Base-by-base conservation (phyloP, 495 filamentous ascomycete genomes). In the Penicillium flavigenum region DNA sequence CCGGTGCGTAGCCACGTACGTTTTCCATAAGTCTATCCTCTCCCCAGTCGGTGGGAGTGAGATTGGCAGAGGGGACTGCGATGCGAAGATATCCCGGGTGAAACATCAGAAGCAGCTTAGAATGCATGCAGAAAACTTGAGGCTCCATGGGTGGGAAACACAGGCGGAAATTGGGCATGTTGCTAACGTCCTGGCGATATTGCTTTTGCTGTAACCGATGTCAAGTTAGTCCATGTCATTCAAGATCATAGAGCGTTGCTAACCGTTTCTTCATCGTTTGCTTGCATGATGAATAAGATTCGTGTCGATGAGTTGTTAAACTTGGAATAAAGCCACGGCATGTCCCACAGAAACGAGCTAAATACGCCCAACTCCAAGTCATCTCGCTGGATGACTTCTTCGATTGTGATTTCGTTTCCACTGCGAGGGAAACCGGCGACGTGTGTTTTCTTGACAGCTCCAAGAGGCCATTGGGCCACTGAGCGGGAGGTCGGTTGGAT, bases 291-390 rank as follows among this genome's bases (percentile, higher is more conserved):
- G 41, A 89, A 73, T 17, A 88, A 63, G n/a, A 89, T 76, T 20
- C 82, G 81, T 0, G 86, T 86, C 6, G 58, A 72, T 5, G 51
- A 62, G 0, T 68, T 62, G 31, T 86, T 72, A 8, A 90, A 56
- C 63, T 91, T 91, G 0, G 64, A 66, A 11, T 85, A 77, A 4
- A 91, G 56, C 89, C 89, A 92, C 10, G 85, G 79, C 17, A 85
- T 79, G 62, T 97, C 89, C 86, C 90, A 92, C 62, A 93, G 81
- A 57, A 88, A 98, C 2, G 93, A 88, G 60, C 91, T 94, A 3
- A 98, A 72, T 1, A 98, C 81, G 0, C 91, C 94, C 20, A 90
- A 75, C 19, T 86, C 74, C 0, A 97, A 78, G 36, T 87, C 80
- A 5, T 79, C 67, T 41, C 81, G 83, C 66, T 95, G 88, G 0